Evolutionary conservation across 192 early-diverging fungal species (phyloP), one percentile per base, ranked within the genome.

Genomic region (Backusella tuberculispora): DNA sequence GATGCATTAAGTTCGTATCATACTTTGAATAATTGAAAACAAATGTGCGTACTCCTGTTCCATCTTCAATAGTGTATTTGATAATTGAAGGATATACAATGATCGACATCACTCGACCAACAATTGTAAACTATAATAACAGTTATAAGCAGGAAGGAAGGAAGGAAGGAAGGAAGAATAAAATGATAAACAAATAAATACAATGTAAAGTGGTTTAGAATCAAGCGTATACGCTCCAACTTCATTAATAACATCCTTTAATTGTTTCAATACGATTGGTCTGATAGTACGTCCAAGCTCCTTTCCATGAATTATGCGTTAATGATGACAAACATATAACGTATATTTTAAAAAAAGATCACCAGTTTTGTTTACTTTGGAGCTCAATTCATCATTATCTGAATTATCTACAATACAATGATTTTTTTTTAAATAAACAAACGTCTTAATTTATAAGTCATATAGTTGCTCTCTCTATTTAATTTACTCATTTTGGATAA

Each of bases 1-100:
- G 8, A 26, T 60, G 21, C 21, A 60, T 60, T 9, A 9, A 24
- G 24, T 60, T 4, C 4, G 3, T 24, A 26, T 26, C 53, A 60
- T 5, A 26, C 10, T 60, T 26, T 9, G 2, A 4, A 17, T n/a
- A 60, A 13, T 12, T 60, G n/a, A 60, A 60, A 38, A 37, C 3
- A 71, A 46, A 48, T 10, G 45, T 13, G 2, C 92, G 89, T 42
- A 48, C 76, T 34, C 92, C 91, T n/a, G 93, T 92, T 17, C 95
- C 94, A 81, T 97, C 96, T 50, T 96, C 91, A 12, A 97, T 66
- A 15, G 79, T 78, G 79, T 92, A 97, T 1, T 0, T 47, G 0
- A 15, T 46, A 47, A 14, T 26, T 9, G 29, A 29, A 6, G 4
- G 4, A 21, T 5, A 0, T 21, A n/a, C 29, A 8, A 10, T 21